A percentile compares a stretch with the other conserved stretches of the same genome.
phyloP scores from a whole-genome alignment of 1,139 yeast genomes.

The Candida neerlandica region DNA sequence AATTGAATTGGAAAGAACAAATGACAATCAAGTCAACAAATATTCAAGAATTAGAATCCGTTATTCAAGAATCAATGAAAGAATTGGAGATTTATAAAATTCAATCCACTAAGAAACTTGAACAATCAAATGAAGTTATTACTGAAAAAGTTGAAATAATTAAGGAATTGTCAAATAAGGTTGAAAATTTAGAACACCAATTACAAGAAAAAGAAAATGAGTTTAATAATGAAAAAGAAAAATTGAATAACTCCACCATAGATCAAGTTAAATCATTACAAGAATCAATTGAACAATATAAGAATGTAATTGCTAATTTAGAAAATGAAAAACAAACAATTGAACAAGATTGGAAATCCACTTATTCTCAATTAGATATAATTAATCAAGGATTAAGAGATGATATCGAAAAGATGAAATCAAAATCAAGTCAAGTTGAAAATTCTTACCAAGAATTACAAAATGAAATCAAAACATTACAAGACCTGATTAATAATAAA shows the following conservation, averaged over 20 bases:
- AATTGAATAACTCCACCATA: not conserved
- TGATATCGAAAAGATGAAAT: not conserved
- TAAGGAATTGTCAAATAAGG: too few species aligned
- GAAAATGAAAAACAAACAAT: not conserved
- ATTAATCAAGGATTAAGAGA: conserved; percentile 2
- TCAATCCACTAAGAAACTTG: conserved; percentile 1
- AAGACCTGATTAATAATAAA: conserved; percentile 1
- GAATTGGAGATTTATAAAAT: not conserved
- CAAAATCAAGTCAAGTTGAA: conserved; percentile 1
- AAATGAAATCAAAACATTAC: not conserved
- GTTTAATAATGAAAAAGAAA: not conserved
- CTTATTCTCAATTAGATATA: not conserved
- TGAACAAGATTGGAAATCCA: conserved; percentile 1
- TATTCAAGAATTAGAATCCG: conserved; percentile 1
- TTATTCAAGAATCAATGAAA: not conserved
- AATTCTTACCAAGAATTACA: not conserved
- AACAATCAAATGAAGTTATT: conserved; percentile 5
- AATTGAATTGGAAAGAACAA: not conserved
- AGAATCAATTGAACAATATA: not conserved
- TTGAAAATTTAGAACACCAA: conserved; percentile 2
- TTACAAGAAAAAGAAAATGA: not conserved
- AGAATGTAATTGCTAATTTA: not conserved
- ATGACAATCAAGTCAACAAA: not conserved
- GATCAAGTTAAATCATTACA: not conserved
- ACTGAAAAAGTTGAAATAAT: not conserved